A percentile compares a stretch with the other conserved stretches of the same genome.
These are phyloP conservation scores for Tetrapisispora phaffii DNA, from an alignment of 805 yeast genomes.

Conservation along the genomic window DNA sequence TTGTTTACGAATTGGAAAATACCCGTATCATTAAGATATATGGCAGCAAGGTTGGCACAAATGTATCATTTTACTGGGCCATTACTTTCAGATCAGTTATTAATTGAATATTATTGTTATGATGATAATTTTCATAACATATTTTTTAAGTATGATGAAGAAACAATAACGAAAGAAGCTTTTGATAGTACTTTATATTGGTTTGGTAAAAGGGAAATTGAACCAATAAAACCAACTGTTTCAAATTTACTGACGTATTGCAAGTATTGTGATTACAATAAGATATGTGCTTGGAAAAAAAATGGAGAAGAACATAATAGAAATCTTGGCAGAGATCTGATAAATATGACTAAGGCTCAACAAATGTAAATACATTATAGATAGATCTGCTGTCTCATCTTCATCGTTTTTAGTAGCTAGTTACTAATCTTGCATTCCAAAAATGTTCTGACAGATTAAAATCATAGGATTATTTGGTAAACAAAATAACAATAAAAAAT, in stretches of 20 bases:
- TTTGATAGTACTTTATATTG: conserved; percentile 39
- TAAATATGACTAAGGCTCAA: not conserved
- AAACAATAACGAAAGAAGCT: conserved; percentile 25
- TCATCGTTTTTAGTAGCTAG: no score
- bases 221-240: conserved; percentile 30
- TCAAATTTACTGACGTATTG: conserved; percentile 37
- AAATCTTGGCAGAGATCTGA: conserved; percentile 8
- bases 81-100: conserved; percentile 30
- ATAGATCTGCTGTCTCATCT: no score
- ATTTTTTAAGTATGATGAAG: conserved; percentile 31
- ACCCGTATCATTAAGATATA: conserved; percentile 47
- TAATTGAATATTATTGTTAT: conserved; percentile 46
- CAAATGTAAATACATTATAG: not conserved
- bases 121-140: conserved; percentile 35
- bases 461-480: no score
- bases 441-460: no score
- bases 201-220: conserved; percentile 48
- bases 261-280: conserved; percentile 43
- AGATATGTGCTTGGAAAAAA: conserved; percentile 34
- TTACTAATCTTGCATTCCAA: no score
- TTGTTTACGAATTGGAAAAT: conserved; percentile 38
- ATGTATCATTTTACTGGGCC: conserved; percentile 21
- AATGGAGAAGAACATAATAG: conserved; percentile 13
- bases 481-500: no score
- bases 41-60: conserved; percentile 48